Evolutionary conservation across 306 rosid genomes (phyloP), one percentile per base, ranked within the genome.

Genomic region (Alnus rubra): DNA sequence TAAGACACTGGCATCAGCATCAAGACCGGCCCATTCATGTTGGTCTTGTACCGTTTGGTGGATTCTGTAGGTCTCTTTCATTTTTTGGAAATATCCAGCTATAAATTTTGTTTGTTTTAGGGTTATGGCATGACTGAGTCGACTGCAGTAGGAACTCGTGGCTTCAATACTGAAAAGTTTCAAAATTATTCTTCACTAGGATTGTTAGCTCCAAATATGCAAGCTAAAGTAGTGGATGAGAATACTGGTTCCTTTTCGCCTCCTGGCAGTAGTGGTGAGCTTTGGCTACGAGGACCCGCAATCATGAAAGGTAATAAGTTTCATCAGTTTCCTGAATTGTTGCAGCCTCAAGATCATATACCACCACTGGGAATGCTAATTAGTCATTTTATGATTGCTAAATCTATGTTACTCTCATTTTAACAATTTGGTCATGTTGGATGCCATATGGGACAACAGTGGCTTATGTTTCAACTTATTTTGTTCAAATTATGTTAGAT

Each of bases 91-190:
- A 65, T 52, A 16, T n/a, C 31, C 51, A 9, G 5, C 0, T 6
- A 4, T 71, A 30, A 18, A 33, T 31, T 71, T 68, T 71, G 28
- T 48, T 64, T 67, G 28, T 49, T 74, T 35, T 59, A 93, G 97
- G 98, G 98, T 62, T 95, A 92, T 82, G 98, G 96, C 82, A 82
- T 95, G 98, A 95, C 98, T 9, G 98, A 95, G 78, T 82, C 98
- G 1, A 81, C 97, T 30, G 98, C 97, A 53, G 86, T 91, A 47
- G 97, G 93, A 85, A 76, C 98, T 74, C 91, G 97, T 1, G 94
- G 98, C 83, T 86, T 90, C 90, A 95, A 92, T 86, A 86, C 90
- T 50, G 84, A 83, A 76, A 84, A 79, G 86, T 52, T 77, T 73
- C 81, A n/a, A 79, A 92, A 86, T 14, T 87, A 82, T 80, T 81